These are phyloP conservation scores for Clonostachys rhizophaga DNA, from an alignment of 2,329 filamentous ascomycete genomes.

Conservation along the genomic window DNA sequence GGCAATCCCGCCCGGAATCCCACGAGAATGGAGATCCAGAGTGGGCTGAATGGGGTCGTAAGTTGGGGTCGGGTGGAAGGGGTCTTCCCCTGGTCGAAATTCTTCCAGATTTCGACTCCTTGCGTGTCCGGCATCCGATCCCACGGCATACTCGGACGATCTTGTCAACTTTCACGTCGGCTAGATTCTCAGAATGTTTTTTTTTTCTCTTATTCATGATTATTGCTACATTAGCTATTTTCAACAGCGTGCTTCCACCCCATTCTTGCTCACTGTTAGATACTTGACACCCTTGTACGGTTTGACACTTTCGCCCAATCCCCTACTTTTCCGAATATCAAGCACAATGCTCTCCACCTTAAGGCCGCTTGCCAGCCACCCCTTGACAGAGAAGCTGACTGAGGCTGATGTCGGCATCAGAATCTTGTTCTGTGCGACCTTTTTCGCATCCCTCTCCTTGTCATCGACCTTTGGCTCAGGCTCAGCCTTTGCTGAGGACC, in stretches of 20 bases:
- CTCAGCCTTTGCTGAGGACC: constrained; percentile 23
- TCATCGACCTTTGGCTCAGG: constrained; percentile 19
- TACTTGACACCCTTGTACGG: constrained; percentile 99
- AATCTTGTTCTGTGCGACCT: constrained; percentile 63
- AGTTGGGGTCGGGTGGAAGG: no score
- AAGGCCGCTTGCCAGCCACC: constrained; percentile 63
- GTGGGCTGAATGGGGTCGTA: no score
- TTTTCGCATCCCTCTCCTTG: constrained; percentile 48
- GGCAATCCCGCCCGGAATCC: no score
- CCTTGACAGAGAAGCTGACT: constrained; percentile 67
- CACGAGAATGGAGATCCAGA: no score
- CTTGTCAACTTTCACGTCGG: neutral
- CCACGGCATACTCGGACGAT: neutral
- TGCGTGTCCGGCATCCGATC: no score
- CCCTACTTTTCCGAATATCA: constrained; percentile 75
- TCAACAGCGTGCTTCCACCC: constrained; percentile 59
- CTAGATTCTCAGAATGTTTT: neutral
- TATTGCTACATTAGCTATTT: neutral
- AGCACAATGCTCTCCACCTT: constrained; percentile 65
- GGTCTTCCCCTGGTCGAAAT: no score
- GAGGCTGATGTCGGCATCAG: constrained; percentile 77
- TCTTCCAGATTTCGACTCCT: no score
- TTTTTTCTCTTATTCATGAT: neutral
- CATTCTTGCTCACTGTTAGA: constrained; percentile 67
- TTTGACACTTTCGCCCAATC: constrained; percentile 81